phyloP scores from a whole-genome alignment of 768 basidiomycete species.

The Suillus sp. region DNA sequence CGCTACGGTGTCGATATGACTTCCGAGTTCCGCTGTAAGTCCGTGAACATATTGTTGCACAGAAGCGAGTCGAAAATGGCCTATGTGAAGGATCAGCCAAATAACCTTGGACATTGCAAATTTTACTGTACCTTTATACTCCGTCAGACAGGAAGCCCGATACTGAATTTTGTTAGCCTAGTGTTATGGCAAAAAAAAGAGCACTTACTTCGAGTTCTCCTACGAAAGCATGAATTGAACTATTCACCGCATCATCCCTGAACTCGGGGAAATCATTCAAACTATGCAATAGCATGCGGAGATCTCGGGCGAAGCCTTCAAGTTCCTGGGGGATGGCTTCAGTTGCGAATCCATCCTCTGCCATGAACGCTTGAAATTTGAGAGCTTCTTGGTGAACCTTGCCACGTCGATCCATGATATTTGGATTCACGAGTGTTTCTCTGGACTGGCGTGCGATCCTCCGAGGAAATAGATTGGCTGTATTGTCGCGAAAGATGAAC shows the following conservation, averaged over 20 bases:
- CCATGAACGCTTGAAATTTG: constrained; percentile 32
- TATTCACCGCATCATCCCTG: constrained; percentile 44
- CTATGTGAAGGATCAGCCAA: constrained; percentile 21
- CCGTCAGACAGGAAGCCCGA: constrained; percentile 45
- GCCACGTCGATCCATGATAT: constrained; percentile 23
- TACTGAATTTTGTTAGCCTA: constrained; percentile 31
- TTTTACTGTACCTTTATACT: constrained; percentile 36
- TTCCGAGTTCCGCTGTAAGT: constrained; percentile 41
- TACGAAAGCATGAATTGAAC: constrained; percentile 40
- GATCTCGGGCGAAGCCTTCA: constrained; percentile 40
- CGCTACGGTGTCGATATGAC: constrained; percentile 44
- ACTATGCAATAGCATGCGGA: constrained; percentile 42
- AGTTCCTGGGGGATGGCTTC: constrained; percentile 44
- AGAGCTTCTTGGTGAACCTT: constrained; percentile 20
- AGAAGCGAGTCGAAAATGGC: constrained; percentile 45
- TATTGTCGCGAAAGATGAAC: constrained; percentile 47
- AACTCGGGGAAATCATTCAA: constrained; percentile 51
- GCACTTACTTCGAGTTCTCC: constrained; percentile 42
- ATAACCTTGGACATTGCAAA: not conserved
- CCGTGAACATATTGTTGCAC: constrained; percentile 48
- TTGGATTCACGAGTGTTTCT: constrained; percentile 32
- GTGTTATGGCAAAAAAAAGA: not conserved
- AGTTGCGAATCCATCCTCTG: constrained; percentile 38
- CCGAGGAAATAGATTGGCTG: constrained; percentile 46
- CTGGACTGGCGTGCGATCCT: constrained; percentile 35